Conservation (phyloP, 306 rosid species). For the Trifolium dubium region DNA sequence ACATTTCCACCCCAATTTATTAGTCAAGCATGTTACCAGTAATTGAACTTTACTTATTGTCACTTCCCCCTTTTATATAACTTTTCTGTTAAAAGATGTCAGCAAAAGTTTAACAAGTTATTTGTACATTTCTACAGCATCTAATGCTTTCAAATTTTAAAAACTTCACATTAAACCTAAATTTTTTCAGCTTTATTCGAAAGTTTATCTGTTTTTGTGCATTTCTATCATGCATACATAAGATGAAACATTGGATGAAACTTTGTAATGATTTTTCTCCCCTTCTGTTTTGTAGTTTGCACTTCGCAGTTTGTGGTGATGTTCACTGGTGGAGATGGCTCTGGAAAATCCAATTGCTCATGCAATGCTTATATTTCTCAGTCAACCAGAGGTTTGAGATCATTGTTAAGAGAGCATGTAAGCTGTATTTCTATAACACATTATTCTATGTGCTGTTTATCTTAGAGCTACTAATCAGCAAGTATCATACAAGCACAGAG, state of each 20-base stretch:
- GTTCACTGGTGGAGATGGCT: slow-evolving; percentile 69
- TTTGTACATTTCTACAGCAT: too few relatives aligned
- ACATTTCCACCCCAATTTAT: slow-evolving; percentile 2
- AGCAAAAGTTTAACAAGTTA: too few relatives aligned
- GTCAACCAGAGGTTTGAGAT: slow-evolving; percentile 82
- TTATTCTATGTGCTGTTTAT: slow-evolving; percentile 15
- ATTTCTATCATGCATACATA: too few relatives aligned
- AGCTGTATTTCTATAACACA: slow-evolving; percentile 33
- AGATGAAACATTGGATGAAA: slow-evolving; percentile 27
- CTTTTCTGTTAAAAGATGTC: too few relatives aligned
- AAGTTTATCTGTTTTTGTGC: too few relatives aligned
- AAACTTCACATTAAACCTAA: too few relatives aligned
- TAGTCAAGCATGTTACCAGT: neutral
- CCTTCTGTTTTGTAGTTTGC: slow-evolving; percentile 59
- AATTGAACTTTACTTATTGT: slow-evolving; percentile 3
- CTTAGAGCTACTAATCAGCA: neutral
- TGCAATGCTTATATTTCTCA: slow-evolving; percentile 79
- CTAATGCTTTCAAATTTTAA: too few relatives aligned
- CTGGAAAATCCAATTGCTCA: slow-evolving; percentile 54
- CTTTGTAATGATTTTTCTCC: neutral
- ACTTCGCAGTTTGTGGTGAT: slow-evolving; percentile 87
- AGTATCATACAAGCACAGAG: slow-evolving; percentile 5
- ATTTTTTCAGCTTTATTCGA: too few relatives aligned
- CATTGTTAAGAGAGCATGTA: slow-evolving; percentile 82
- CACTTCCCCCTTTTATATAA: too few relatives aligned